Evolutionary conservation across 768 basidiomycete genomes (phyloP), one percentile per base, ranked within the genome.

Genomic region (Russula virescens): DNA sequence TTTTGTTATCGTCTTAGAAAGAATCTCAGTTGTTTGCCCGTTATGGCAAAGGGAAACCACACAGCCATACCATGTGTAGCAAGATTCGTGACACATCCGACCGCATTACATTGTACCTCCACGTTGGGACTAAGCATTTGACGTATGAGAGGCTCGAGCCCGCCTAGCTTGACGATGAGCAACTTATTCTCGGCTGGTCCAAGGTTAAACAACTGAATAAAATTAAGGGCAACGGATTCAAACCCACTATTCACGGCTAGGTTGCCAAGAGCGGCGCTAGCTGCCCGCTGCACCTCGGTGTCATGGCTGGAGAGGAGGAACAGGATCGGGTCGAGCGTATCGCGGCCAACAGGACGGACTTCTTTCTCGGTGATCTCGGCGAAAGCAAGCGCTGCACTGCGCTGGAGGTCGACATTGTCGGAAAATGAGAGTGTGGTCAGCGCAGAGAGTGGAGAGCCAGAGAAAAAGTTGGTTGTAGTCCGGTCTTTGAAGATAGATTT

Each of bases 321-420:
- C 60, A 98, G 85, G 65, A 99, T 95, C 55, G 97, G 97, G 75
- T 99, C 97, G 69, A 99, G 83, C 21, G 97, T 99, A 73, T 98
- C 97, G 65, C 97, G 83, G 16, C 91, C 94, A 23, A 99, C 97
- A 50, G 91, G 93, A 48, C 95, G 85, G 56, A 98, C 96, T 76
- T 99, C 97, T 78, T 98, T 98, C 79, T 99, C 97, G 25, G 97
- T 99, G 63, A 99, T 99, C 75, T 99, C 97, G 42, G 97, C 97
- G 71, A 98, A 99, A 0, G 97, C 97, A 48, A 99, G 83, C 5
- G 97, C 97, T 2, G 97, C 97, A 67, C 93, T 96, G 54, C 97
- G 86, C 78, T 99, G 97, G 21, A 99, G 82, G 78, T 98, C 97
- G 68, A 99, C 96, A 77, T 99, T 99, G 78, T 98, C 97, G 23